Conservation (phyloP, 371 early-diverging fungal genomes). For the Rhizomucor miehei region DNA sequence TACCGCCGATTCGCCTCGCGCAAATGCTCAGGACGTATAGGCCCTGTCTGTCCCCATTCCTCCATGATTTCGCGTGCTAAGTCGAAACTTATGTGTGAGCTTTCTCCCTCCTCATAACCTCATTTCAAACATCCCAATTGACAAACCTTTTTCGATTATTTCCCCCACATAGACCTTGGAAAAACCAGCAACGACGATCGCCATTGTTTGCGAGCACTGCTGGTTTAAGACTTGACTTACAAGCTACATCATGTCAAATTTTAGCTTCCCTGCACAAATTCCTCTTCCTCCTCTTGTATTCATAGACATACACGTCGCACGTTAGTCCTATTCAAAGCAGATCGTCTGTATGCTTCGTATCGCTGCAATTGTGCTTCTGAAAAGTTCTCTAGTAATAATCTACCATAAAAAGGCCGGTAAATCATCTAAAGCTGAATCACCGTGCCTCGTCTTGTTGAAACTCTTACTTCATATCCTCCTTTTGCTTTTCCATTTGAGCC, state of each 20-base stretch:
- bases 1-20: slow-evolving; percentile 90
- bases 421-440: neutral
- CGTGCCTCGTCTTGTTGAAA: neutral
- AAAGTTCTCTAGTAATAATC: slow-evolving; percentile 77
- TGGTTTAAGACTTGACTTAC: slow-evolving; percentile 77
- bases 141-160: slow-evolving; percentile 80
- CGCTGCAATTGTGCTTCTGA: slow-evolving; percentile 79
- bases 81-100: too few relatives aligned
- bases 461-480: slow-evolving; percentile 46
- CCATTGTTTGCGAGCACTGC: slow-evolving; percentile 81
- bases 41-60: slow-evolving; percentile 65
- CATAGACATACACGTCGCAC: slow-evolving; percentile 71
- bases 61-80: slow-evolving; percentile 69
- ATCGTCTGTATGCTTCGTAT: slow-evolving; percentile 88
- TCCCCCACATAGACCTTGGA: slow-evolving; percentile 97
- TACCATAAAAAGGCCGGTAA: slow-evolving; percentile 15
- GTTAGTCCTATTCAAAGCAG: slow-evolving; percentile 81
- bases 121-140: too few relatives aligned
- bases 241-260: slow-evolving; percentile 37
- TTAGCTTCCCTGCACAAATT: neutral
- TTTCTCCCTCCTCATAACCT: neutral
- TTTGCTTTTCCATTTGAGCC: slow-evolving; percentile 46
- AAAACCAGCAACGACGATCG: slow-evolving; percentile 91
- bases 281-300: neutral
- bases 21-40: slow-evolving; percentile 81